These are phyloP conservation scores for Dendrobium officinale DNA, from an alignment of 106 monocot genomes.

Conservation along the genomic window DNA sequence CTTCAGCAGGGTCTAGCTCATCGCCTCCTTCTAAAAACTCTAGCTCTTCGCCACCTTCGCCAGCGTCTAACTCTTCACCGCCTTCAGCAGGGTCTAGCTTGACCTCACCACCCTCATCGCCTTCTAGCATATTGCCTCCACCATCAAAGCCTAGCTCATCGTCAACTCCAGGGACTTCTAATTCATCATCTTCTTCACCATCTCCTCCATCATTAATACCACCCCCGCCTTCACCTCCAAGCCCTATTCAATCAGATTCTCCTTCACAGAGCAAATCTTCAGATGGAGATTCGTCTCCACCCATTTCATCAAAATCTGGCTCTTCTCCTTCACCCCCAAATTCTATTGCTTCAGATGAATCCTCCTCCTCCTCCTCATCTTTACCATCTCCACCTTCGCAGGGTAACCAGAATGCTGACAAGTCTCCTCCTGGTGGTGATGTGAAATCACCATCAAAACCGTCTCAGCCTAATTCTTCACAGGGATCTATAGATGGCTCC, in stretches of 20 bases:
- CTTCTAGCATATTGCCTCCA: constrained; percentile 1
- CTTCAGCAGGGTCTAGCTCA: not conserved
- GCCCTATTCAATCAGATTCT: not conserved
- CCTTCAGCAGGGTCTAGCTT: constrained; percentile 2
- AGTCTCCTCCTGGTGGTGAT: not conserved
- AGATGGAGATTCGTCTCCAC: constrained; percentile 1
- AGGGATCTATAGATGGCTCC: not conserved
- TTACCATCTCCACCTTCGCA: not conserved
- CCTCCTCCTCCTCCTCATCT: constrained; percentile 1
- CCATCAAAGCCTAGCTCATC: not conserved
- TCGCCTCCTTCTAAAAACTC: not conserved
- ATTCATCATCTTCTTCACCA: constrained; percentile 1
- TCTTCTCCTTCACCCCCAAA: not conserved
- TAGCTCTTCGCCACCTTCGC: constrained; percentile 6
- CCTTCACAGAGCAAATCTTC: constrained; percentile 4
- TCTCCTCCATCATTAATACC: constrained; percentile 5
- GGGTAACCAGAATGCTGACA: not conserved
- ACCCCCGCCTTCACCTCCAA: not conserved
- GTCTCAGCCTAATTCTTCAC: not conserved
- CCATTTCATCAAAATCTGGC: not conserved
- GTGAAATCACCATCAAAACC: not conserved
- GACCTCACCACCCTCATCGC: not conserved
- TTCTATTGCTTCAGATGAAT: constrained; percentile 4
- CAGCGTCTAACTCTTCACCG: not conserved
- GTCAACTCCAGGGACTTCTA: not conserved